Evolutionary conservation across 2,329 filamentous ascomycete species (phyloP).

Genomic region (Rasamsonia emersonii): DNA sequence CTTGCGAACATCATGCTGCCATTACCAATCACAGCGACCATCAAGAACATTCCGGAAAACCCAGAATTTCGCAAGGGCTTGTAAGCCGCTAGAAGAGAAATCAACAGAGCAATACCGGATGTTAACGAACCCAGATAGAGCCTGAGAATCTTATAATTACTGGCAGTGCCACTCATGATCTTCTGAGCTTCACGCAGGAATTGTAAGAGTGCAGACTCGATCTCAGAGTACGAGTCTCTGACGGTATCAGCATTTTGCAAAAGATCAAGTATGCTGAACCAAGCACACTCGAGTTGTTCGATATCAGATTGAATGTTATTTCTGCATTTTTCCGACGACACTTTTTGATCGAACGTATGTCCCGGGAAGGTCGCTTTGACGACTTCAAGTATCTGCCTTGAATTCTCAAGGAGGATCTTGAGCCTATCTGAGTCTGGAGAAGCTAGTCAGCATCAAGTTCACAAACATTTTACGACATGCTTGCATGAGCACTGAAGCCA

Average conservation of each 20-base stretch:
- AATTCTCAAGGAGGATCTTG: slow-evolving; percentile 67
- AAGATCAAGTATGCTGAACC: slow-evolving; percentile 40
- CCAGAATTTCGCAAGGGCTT: slow-evolving; percentile 19
- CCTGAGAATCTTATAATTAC: slow-evolving; percentile 70
- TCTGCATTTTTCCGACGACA: slow-evolving; percentile 15
- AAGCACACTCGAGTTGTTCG: slow-evolving; percentile 60
- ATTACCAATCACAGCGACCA: slow-evolving; percentile 54
- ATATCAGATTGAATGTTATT: slow-evolving; percentile 26
- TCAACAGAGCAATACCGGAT: slow-evolving; percentile 34
- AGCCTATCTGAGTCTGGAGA: slow-evolving; percentile 45
- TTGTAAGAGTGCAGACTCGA: slow-evolving; percentile 24
- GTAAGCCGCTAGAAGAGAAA: slow-evolving; percentile 25
- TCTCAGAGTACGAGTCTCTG: slow-evolving; percentile 9
- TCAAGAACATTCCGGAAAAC: slow-evolving; percentile 31
- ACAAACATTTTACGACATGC: slow-evolving; percentile 10
- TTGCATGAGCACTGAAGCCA: slow-evolving; percentile 3
- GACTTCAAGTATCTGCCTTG: slow-evolving; percentile 68
- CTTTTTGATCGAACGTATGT: slow-evolving; percentile 37
- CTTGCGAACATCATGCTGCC: slow-evolving; percentile 93
- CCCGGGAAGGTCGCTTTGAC: slow-evolving; percentile 63
- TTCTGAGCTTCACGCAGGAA: slow-evolving; percentile 68
- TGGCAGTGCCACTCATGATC: slow-evolving; percentile 80
- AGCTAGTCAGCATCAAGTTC: slow-evolving; percentile 9
- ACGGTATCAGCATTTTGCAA: slow-evolving; percentile 9
- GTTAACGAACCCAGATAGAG: slow-evolving; percentile 27